phyloP scores from a whole-genome alignment of 2,329 filamentous ascomycete genomes.

The Diplocarpon mali region DNA sequence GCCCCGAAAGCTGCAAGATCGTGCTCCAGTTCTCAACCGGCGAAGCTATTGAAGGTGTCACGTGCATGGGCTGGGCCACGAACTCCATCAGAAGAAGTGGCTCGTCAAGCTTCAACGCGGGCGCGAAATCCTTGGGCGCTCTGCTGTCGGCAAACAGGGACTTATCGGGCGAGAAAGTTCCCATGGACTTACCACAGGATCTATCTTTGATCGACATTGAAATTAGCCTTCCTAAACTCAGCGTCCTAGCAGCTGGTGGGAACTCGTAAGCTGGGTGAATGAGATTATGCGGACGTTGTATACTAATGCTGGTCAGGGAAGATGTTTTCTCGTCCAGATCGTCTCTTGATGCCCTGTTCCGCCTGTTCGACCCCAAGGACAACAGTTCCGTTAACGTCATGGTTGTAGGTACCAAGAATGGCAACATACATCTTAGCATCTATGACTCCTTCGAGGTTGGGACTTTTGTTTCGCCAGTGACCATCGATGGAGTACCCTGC shows the following conservation, averaged over 20 bases:
- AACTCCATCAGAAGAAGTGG: constrained; percentile 18
- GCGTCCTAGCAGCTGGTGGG: constrained; percentile 55
- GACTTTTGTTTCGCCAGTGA: constrained; percentile 39
- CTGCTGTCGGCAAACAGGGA: constrained; percentile 11
- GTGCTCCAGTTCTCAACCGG: constrained; percentile 53
- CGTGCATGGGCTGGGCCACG: constrained; percentile 31
- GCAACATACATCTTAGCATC: constrained; percentile 65
- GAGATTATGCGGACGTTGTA: background rate
- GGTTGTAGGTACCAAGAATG: constrained; percentile 60
- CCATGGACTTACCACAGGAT: constrained; percentile 54
- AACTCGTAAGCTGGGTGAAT: constrained; percentile 39
- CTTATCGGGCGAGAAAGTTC: constrained; percentile 7
- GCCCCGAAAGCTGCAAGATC: constrained; percentile 70
- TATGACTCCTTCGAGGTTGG: constrained; percentile 80
- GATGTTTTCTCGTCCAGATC: constrained; percentile 27
- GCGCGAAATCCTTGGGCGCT: constrained; percentile 15
- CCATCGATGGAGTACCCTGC: constrained; percentile 19
- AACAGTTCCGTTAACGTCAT: constrained; percentile 71
- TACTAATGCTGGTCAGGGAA: constrained; percentile 20
- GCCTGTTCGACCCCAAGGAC: constrained; percentile 41
- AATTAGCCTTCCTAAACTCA: constrained; percentile 64
- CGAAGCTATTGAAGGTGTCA: constrained; percentile 31
- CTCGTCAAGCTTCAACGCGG: constrained; percentile 5
- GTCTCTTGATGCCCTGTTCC: constrained; percentile 27
- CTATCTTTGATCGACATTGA: constrained; percentile 68